Conservation (phyloP, 176 grass and related monocot species). For the Calamus simplicifolius region DNA sequence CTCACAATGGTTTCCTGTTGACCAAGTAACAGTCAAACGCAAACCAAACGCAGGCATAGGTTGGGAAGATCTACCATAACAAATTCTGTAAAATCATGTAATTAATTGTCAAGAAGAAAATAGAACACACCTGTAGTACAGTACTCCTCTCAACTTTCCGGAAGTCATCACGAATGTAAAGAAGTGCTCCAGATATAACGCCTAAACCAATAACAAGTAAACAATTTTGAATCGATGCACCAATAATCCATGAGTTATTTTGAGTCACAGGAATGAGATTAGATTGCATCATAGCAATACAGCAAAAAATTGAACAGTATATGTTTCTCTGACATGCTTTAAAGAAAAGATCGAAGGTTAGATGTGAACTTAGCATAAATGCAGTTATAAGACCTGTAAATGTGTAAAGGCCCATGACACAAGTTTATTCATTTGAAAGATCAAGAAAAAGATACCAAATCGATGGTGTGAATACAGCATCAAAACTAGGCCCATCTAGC, state of each 20-base stretch:
- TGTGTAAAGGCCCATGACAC: too few relatives aligned
- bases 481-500: too few relatives aligned
- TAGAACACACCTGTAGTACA: constrained; percentile 42
- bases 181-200: constrained; percentile 94
- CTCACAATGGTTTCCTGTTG: constrained; percentile 94
- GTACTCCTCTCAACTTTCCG: constrained; percentile 56
- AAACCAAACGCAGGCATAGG: background rate
- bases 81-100: constrained; percentile 4
- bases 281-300: constrained; percentile 3
- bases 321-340: too few relatives aligned
- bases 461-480: too few relatives aligned
- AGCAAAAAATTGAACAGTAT: background rate
- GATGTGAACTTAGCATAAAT: too few relatives aligned
- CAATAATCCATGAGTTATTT: background rate
- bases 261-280: background rate
- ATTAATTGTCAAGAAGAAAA: background rate
- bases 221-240: background rate
- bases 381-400: too few relatives aligned
- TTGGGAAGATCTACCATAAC: constrained; percentile 4
- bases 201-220: constrained; percentile 29
- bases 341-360: too few relatives aligned
- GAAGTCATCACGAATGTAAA: constrained; percentile 92
- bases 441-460: too few relatives aligned
- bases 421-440: too few relatives aligned
- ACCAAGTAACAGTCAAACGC: background rate